Conservation (phyloP, 1,284 basidiomycete genomes). For the Ganoderma multipileum region DNA sequence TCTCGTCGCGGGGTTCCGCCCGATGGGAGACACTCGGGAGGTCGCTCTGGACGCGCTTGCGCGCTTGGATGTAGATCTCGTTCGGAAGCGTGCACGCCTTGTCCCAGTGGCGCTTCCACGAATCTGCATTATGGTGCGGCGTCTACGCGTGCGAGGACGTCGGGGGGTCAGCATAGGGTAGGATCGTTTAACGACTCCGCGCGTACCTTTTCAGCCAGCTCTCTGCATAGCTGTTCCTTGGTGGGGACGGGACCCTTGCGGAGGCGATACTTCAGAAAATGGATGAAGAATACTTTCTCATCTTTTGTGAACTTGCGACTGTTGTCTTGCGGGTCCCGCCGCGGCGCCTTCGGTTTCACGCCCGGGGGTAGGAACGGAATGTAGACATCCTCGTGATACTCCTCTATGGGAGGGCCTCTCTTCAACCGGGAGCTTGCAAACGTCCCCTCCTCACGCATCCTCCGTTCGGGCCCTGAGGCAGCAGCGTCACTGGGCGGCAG, state of each 20-base stretch:
- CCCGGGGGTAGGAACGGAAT: constrained; percentile 6
- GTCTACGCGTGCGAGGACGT: not conserved
- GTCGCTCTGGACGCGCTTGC: not conserved
- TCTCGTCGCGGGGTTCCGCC: not conserved
- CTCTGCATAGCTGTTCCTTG: constrained; percentile 10
- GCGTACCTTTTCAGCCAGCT: constrained; percentile 20
- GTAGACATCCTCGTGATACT: constrained; percentile 14
- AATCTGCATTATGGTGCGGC: constrained; percentile 12
- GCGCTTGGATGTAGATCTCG: constrained; percentile 10
- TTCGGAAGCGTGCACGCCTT: constrained; percentile 18
- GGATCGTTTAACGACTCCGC: not conserved
- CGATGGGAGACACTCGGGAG: not conserved
- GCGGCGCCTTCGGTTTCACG: constrained; percentile 15
- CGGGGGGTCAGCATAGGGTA: not conserved
- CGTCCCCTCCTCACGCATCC: not conserved
- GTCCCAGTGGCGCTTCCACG: constrained; percentile 27
- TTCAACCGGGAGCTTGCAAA: not conserved
- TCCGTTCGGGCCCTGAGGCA: not conserved
- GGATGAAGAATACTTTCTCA: constrained; percentile 11
- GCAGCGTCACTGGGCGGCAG: not conserved
- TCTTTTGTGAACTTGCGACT: constrained; percentile 14
- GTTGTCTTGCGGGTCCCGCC: not conserved
- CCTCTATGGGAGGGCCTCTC: constrained; percentile 1
- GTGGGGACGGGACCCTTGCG: not conserved
- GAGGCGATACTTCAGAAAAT: constrained; percentile 23